phyloP scores from a whole-genome alignment of 441 rosid genomes.

The Eutrema salsugineum region DNA sequence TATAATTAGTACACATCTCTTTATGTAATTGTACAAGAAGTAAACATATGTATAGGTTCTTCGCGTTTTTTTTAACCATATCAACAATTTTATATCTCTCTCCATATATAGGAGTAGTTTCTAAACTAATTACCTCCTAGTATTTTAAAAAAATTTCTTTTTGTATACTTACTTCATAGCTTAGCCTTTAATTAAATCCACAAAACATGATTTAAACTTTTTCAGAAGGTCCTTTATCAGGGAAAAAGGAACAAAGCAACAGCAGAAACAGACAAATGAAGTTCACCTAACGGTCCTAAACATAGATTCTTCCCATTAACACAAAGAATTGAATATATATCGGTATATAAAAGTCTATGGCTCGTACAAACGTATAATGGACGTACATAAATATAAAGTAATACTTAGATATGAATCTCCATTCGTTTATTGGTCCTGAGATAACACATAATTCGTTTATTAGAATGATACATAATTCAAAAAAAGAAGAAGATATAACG shows the following conservation, averaged over 20 bases:
- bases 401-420: background rate
- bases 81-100: too few relatives aligned
- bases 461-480: too few relatives aligned
- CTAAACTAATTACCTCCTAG: too few relatives aligned
- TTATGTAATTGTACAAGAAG: background rate
- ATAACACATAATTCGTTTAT: too few relatives aligned
- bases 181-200: too few relatives aligned
- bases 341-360: background rate
- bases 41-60: background rate
- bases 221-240: slow-evolving; percentile 26
- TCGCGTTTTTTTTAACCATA: background rate
- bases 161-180: too few relatives aligned
- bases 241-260: slow-evolving; percentile 14
- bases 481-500: too few relatives aligned
- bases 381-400: background rate
- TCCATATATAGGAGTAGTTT: too few relatives aligned
- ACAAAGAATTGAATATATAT: background rate
- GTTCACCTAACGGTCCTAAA: slow-evolving; percentile 32
- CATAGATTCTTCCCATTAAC: slow-evolving; percentile 14
- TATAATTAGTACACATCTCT: background rate
- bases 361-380: background rate
- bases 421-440: background rate
- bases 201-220: slow-evolving; percentile 11
- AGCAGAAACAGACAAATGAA: slow-evolving; percentile 31
- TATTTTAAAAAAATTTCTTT: too few relatives aligned